Base-by-base conservation (phyloP, 257 asterid species). In the Solanum medicagineum region DNA sequence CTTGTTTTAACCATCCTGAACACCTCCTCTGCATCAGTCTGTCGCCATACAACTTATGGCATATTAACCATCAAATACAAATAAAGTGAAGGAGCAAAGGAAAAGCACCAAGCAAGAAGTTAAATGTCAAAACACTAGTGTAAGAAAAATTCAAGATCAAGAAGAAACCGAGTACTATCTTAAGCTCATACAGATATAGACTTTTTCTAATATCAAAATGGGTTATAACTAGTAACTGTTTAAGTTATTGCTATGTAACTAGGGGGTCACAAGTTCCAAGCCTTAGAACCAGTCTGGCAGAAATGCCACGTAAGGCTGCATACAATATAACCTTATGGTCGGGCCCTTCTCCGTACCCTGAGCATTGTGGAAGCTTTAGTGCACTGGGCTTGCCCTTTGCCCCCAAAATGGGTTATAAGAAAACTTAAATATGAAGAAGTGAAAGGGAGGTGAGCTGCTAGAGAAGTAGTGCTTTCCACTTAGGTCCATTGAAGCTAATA, bases 21-120 rank as follows among this genome's bases (percentile, higher is more conserved):
- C 95, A 93, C 91, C 91, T 85, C 91, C 90, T 94, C 97, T 73
- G 99, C 98, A 85, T 95, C 98, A 91, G 88, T 88, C 99, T 97
- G 93, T 55, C 29, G 20, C 42, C 70, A 84, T 69, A 84, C 32
- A 66, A 26, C 45, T 4, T 54, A 17, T 53, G 83, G 49, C 3
- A 53, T 7, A 79, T 79, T 53, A 79, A 77, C 45, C 24, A 77
- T 53, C 63, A 51, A 15, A 77, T 26, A 77, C 55, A 51, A 36
- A 77, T 49, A 77, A 77, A 77, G 17, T 51, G 17, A 22, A 22
- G 81, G 62, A 24, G 82, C 22, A 24, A 75, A 79, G 65, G 45
- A 16, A 79, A 24, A 79, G 49, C 17, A 45, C 49, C 83, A 53
- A 79, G 51, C 49, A 79, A 53, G 66, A 53, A 29, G 65, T 26